Evolutionary conservation across 1,284 basidiomycete genomes (phyloP), one percentile per base, ranked within the genome.

Genomic region (Agaricales sp.): DNA sequence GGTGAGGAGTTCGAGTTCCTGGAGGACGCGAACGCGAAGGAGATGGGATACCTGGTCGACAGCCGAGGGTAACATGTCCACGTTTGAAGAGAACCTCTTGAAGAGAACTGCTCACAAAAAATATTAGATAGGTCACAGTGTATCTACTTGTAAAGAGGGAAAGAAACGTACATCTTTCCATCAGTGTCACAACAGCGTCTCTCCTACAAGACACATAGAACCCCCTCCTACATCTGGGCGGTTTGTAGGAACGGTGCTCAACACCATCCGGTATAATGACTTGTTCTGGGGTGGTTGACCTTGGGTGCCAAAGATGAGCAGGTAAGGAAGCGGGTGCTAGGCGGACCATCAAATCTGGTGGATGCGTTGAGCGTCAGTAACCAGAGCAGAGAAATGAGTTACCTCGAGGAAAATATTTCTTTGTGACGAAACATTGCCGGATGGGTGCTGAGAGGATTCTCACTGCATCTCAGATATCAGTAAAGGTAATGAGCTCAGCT

Each of bases 401-500:
- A 81, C 85, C 84, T 50, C 64, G 65, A 2, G 85, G 86, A 18
- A 87, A 53, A 53, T 70, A 65, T 50, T 71, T 65, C 6, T 62
- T 62, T 2, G 81, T 79, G 11, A 73, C 50, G 14, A 67, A 52
- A 53, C 83, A 87, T 47, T 60, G 61, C 16, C 85, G 74, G 45
- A 84, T 48, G 2, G 84, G 82, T 24, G 74, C 74, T 1, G 76
- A 67, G 3, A 88, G 61, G 79, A 88, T 87, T 51, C 85, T 73
- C 25, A 88, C 86, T 88, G 54, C n/a, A 47, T 45, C 26, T 24
- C 50, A 46, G 47, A 52, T 47, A 30, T 55, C 46, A 47, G 38
- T 18, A 50, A 38, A 30, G 25, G 22, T 22, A 30, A 37, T 13
- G 37, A 47, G 48, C 44, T 43, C 20, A 38, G 43, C 23, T 48